phyloP scores from a whole-genome alignment of 192 early-diverging fungal genomes.

The Backusella macrospora region DNA sequence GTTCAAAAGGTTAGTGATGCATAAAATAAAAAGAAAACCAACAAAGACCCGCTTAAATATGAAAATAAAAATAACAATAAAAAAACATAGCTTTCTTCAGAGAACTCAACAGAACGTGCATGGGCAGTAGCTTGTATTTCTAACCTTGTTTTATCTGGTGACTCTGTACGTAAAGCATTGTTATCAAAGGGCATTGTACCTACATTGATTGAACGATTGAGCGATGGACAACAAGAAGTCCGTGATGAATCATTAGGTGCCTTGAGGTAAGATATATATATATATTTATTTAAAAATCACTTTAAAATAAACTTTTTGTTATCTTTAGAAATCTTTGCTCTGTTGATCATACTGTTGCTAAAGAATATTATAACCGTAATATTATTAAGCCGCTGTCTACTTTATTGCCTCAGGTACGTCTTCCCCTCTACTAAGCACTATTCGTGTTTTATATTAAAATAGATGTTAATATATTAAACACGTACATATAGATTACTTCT shows the following conservation, averaged over 20 bases:
- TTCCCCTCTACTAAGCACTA: background rate
- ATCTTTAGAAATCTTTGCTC: slow-evolving; percentile 59
- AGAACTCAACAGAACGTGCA: slow-evolving; percentile 73
- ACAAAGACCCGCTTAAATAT: background rate
- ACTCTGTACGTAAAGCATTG: slow-evolving; percentile 67
- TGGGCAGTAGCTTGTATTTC: slow-evolving; percentile 91
- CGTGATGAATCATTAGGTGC: slow-evolving; percentile 75
- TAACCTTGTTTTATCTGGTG: slow-evolving; percentile 71
- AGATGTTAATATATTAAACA: too few species aligned
- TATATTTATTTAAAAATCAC: too few species aligned
- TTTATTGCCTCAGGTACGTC: slow-evolving; percentile 48
- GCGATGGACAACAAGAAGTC: slow-evolving; percentile 73
- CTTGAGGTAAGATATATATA: slow-evolving; percentile 47
- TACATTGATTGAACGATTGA: slow-evolving; percentile 71
- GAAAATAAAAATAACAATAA: background rate
- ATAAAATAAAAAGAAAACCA: background rate
- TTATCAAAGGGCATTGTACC: slow-evolving; percentile 71
- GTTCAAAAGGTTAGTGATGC: slow-evolving; percentile 28
- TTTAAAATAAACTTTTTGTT: too few species aligned
- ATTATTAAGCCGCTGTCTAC: slow-evolving; percentile 52
- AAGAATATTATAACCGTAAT: slow-evolving; percentile 58
- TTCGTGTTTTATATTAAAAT: background rate
- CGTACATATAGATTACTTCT: slow-evolving; percentile 38
- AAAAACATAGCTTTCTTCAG: slow-evolving; percentile 57
- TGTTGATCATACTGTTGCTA: slow-evolving; percentile 54